phyloP scores from a whole-genome alignment of 768 basidiomycete species.

The Agaricus blazei region DNA sequence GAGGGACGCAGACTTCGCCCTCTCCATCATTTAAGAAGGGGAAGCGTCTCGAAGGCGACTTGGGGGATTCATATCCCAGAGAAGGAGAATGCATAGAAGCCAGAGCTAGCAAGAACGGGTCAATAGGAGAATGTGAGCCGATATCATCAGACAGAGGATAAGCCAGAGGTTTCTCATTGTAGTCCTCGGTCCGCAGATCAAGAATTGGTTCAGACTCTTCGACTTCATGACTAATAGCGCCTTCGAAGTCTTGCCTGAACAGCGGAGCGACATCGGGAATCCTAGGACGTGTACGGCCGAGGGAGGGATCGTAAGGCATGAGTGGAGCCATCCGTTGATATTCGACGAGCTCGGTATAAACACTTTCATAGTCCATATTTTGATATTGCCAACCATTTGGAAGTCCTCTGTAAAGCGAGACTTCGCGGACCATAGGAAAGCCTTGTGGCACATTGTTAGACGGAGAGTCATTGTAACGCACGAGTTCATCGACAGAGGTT shows the following conservation, averaged over 20 bases:
- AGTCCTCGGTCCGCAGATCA: not conserved
- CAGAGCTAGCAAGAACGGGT: conserved; percentile 5
- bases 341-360: conserved; percentile 30
- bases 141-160: not conserved
- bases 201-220: conserved; percentile 5
- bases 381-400: conserved; percentile 45
- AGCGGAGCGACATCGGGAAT: conserved; percentile 37
- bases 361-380: conserved; percentile 28
- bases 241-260: conserved; percentile 22
- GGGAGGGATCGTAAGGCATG: conserved; percentile 15
- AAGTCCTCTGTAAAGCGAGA: conserved; percentile 40
- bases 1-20: not conserved
- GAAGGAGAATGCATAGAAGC: conserved; percentile 1
- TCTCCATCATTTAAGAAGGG: not conserved
- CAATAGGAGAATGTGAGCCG: not conserved
- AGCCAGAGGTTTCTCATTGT: not conserved
- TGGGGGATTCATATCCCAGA: not conserved
- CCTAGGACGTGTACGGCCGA: conserved; percentile 22
- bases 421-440: conserved; percentile 39
- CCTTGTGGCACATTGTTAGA: conserved; percentile 14
- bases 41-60: not conserved
- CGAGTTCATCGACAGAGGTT: not conserved
- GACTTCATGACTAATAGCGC: conserved; percentile 9
- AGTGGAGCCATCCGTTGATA: conserved; percentile 12
- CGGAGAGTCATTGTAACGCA: conserved; percentile 2